These are phyloP conservation scores for Hansenula lynferdii DNA, from an alignment of 1,139 yeast genomes.

Conservation along the genomic window DNA sequence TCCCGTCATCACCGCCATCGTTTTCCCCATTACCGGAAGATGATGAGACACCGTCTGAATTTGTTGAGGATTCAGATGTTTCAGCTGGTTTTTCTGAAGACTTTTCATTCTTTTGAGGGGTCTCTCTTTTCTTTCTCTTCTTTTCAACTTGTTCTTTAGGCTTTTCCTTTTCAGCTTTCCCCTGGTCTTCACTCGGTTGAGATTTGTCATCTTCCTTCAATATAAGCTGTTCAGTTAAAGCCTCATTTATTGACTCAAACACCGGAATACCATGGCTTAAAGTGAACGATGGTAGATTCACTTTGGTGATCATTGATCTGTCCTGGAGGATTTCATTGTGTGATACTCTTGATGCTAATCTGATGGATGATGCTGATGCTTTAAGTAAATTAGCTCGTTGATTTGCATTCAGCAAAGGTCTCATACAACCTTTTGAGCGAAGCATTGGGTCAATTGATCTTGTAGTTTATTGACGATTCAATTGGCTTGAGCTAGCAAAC, in stretches of 20 bases:
- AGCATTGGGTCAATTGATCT: background rate
- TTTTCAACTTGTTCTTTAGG: slow-evolving; percentile 7
- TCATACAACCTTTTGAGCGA: slow-evolving; percentile 1
- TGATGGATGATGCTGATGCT: background rate
- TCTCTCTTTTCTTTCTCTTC: slow-evolving; percentile 9
- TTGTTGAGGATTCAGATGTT: slow-evolving; percentile 1
- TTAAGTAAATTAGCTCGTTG: background rate
- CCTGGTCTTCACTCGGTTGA: background rate
- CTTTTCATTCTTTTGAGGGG: slow-evolving; percentile 7
- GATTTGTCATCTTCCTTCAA: slow-evolving; percentile 10
- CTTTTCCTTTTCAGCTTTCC: slow-evolving; percentile 3
- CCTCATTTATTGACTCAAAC: background rate
- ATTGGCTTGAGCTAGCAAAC: too few relatives aligned
- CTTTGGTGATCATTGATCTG: background rate
- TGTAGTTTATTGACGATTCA: too few relatives aligned
- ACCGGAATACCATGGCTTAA: background rate
- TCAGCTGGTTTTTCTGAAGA: slow-evolving; percentile 9
- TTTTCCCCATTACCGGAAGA: slow-evolving; percentile 21
- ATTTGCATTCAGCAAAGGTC: background rate
- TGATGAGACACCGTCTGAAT: slow-evolving; percentile 5
- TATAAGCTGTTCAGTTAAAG: slow-evolving; percentile 5
- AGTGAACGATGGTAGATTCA: background rate
- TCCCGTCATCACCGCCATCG: slow-evolving; percentile 18
- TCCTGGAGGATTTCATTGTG: background rate
- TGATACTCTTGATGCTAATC: background rate